Conservation (phyloP, 1,139 yeast species). For the Geotrichum restrictum region DNA sequence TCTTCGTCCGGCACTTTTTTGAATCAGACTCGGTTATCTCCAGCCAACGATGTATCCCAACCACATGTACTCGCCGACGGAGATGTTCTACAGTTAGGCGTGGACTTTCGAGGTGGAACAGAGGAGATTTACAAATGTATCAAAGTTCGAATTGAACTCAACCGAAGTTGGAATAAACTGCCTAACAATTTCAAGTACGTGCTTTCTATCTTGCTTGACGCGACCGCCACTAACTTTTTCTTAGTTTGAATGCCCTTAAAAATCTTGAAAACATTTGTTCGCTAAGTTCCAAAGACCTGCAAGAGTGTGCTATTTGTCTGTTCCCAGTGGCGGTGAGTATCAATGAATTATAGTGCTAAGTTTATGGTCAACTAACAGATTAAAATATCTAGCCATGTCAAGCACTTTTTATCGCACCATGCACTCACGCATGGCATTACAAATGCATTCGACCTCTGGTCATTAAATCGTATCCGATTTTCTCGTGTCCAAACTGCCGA, state of each 20-base stretch:
- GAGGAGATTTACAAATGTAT: conserved; percentile 93
- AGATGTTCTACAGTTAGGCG: conserved; percentile 84
- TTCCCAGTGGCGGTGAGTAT: conserved; percentile 52
- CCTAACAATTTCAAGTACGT: conserved; percentile 64
- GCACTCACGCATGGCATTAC: conserved; percentile 96
- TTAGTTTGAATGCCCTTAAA: conserved; percentile 28
- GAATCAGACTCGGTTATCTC: conserved; percentile 78
- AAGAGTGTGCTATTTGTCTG: conserved; percentile 88
- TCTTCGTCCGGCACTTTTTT: conserved; percentile 92
- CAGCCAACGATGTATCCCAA: conserved; percentile 69
- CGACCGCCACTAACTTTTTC: not conserved
- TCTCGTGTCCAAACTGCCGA: conserved; percentile 91
- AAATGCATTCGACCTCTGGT: conserved; percentile 86
- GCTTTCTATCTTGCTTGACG: not conserved
- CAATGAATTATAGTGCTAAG: not conserved
- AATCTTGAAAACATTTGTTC: conserved; percentile 28
- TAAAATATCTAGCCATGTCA: conserved; percentile 57
- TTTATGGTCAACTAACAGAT: not conserved
- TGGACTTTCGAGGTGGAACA: conserved; percentile 93
- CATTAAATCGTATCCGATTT: conserved; percentile 83
- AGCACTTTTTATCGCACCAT: conserved; percentile 86
- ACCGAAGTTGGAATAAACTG: conserved; percentile 81
- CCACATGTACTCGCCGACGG: conserved; percentile 71
- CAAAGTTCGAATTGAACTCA: conserved; percentile 83
- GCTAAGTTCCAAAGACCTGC: conserved; percentile 39